Base-by-base conservation (phyloP, 257 asterid species). In the Solanum piurae region DNA sequence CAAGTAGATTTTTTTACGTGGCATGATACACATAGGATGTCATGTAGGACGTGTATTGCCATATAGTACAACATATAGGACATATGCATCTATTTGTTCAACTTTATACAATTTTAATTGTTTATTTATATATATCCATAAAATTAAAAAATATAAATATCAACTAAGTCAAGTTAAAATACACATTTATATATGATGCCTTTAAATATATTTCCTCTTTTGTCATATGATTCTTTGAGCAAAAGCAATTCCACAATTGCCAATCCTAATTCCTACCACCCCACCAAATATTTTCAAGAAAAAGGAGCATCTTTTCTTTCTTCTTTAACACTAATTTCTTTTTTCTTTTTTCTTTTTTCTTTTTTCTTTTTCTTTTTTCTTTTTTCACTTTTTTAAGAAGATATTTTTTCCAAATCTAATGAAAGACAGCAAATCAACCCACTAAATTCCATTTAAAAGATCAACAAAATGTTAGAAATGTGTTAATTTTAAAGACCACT, bases 181-280 rank as follows among this genome's bases (percentile, higher is more conserved):
- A 1, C n/a, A 52, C 60, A 5, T 52, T 52, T 52, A 52, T 52
- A 0, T 20, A 18, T 55, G 0, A 6, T 18, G 0, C 0, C 1
- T 58, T 58, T 58, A 1, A 21, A 58, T 21, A 21, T 8, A 58
- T 58, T 7, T 58, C 16, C 72, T 10, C 31, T 9, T 10, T 64
- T 4, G 4, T n/a, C 16, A 9, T 79, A 42, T 79, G 38, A 42
- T 79, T 44, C 84, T 42, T 79, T 9, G 12, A 25, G n/a, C 60
- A 76, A 76, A 76, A 76, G 83, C 83, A 76, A 76, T n/a, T 42
- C 36, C 83, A 40, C 21, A 42, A 38, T 40, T 36, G 18, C 21
- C 82, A 74, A 74, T 74, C 36, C 33, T n/a, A 62, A 11, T 25
- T n/a, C 82, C 49, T 38, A 37, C 33, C 83, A 38, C 34, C 34